Base-by-base conservation (phyloP, 2,329 filamentous ascomycete species). In the Aspergillus aculeatinus region DNA sequence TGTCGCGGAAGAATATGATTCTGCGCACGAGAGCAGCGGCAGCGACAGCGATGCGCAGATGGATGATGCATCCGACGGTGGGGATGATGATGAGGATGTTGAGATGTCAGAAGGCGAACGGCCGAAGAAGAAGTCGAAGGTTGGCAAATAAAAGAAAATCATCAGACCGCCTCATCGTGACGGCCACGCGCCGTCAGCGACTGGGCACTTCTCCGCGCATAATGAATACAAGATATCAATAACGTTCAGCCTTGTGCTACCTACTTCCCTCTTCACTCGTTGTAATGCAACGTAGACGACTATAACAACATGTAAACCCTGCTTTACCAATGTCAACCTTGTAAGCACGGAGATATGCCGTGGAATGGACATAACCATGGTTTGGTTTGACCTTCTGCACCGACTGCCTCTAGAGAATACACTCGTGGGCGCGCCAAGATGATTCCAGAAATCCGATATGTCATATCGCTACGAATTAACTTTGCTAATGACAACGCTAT, bases 1-100 rank as follows among this genome's bases (percentile, higher is more conserved):
- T 67, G 93, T 97, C 2, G 95, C 94, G 0, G 95, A 99, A 77
- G 96, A 99, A 74, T 99, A 87, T 68, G 95, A 99, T 77, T 94
- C 90, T 56, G 89, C 86, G 50, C 94, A 97, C 72, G 91, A 96
- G 73, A 96, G 92, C 72, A 90, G 87, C 54, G 92, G 83, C 58
- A 88, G 85, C 67, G 88, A 85, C 62, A 85, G 83, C 48, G 88
- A 88, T 54, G 86, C 81, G 67, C 86, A 80, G 48, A 88, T 84
- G 74, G 83, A 79, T 33, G 83, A 83, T 64, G 77, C 72, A 5
- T 70, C 68, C 3, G 76, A 72, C 44, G 77, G 68, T 21, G 75
- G 72, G 14, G 76, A 76, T 58, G 77, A 75, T 55, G 80, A 75
- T 7, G 76, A 70, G 54, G 77, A 77, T 53, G 63, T 48, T 11